phyloP scores from a whole-genome alignment of 2,329 filamentous ascomycete genomes.

The Fusarium nygamai region DNA sequence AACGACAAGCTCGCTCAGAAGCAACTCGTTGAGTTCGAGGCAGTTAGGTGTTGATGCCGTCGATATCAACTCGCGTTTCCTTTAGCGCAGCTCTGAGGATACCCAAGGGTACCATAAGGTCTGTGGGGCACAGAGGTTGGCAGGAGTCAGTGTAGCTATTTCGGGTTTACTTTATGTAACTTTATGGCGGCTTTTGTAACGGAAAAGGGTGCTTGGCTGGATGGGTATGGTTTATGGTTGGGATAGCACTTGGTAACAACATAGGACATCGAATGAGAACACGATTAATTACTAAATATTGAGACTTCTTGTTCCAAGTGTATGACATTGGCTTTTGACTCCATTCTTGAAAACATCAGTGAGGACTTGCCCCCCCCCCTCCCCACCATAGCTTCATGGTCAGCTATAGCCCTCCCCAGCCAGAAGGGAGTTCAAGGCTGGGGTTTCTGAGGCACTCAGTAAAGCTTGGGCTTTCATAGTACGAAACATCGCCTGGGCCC shows the following conservation, averaged over 20 bases:
- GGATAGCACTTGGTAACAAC: constrained; percentile 18
- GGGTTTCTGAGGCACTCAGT: not conserved
- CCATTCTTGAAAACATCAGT: no score
- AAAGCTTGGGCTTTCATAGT: not conserved
- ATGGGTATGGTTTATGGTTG: constrained; percentile 13
- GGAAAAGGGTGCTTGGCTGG: constrained; percentile 17
- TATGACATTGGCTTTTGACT: no score
- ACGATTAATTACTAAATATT: constrained; percentile 12
- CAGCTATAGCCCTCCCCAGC: no score
- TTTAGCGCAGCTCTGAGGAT: not conserved
- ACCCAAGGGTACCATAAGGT: not conserved
- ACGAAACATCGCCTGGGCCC: not conserved
- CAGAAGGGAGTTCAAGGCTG: no score
- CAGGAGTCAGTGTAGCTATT: not conserved
- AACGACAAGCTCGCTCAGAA: not conserved
- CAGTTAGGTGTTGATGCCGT: not conserved
- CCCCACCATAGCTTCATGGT: not conserved
- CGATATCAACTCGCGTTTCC: not conserved
- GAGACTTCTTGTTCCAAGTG: not conserved
- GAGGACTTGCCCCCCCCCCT: no score
- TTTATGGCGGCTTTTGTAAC: constrained; percentile 10
- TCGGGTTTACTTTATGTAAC: not conserved
- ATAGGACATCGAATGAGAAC: constrained; percentile 26
- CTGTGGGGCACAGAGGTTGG: not conserved
- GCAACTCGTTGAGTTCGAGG: not conserved